phyloP scores from a whole-genome alignment of 768 basidiomycete species.

The Leccinellum albellum region DNA sequence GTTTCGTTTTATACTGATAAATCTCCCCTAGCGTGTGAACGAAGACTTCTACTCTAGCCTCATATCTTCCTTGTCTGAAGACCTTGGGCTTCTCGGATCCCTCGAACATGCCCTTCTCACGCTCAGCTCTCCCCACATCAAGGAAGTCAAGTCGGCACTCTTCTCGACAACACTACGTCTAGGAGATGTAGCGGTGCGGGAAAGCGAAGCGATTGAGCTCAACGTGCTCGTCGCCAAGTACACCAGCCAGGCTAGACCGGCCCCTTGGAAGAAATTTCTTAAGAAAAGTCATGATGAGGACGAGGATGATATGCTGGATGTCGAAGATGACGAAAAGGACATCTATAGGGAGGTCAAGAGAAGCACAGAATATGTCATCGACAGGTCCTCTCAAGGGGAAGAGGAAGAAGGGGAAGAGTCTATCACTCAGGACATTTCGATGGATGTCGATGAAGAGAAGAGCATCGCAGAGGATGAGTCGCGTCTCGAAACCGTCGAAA shows the following conservation, averaged over 20 bases:
- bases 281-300: slow-evolving; percentile 26
- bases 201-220: slow-evolving; percentile 74
- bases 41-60: slow-evolving; percentile 67
- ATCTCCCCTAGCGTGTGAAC: slow-evolving; percentile 52
- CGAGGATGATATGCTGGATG: slow-evolving; percentile 26
- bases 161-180: slow-evolving; percentile 66
- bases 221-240: slow-evolving; percentile 75
- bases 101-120: slow-evolving; percentile 29
- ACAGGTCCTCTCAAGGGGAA: slow-evolving; percentile 38
- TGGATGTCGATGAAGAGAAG: slow-evolving; percentile 29
- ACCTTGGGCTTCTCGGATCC: slow-evolving; percentile 26
- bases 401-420: slow-evolving; percentile 24
- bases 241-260: slow-evolving; percentile 65
- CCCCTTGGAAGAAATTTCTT: slow-evolving; percentile 64
- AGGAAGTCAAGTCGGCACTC: slow-evolving; percentile 62
- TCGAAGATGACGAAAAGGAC: slow-evolving; percentile 26
- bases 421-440: slow-evolving; percentile 13
- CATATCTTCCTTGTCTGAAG: slow-evolving; percentile 32
- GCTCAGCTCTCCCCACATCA: slow-evolving; percentile 52
- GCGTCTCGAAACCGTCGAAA: slow-evolving; percentile 57
- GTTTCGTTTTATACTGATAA: background rate
- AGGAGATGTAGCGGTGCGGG: slow-evolving; percentile 64
- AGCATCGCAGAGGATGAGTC: slow-evolving; percentile 34
- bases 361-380: slow-evolving; percentile 56
- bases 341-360: slow-evolving; percentile 40